Percentiles rank a stretch among this genome's conserved stretches.
phyloP scores from a whole-genome alignment of 2,329 filamentous ascomycete species.

The Calonectria honghensis region DNA sequence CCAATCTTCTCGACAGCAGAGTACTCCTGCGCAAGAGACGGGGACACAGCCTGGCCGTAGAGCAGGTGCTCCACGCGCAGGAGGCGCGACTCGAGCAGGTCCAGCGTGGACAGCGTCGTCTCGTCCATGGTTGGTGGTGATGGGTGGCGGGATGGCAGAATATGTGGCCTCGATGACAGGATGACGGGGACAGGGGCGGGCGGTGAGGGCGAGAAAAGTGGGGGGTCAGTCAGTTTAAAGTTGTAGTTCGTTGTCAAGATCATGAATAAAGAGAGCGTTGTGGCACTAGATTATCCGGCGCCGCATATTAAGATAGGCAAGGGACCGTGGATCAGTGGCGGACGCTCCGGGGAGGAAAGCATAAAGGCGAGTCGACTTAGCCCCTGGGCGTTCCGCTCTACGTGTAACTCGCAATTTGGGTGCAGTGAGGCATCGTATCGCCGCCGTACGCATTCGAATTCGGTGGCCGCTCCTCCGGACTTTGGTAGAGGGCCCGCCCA shows the following conservation, averaged over 20 bases:
- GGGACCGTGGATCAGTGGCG: constrained; percentile 30
- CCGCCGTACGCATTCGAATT: not conserved
- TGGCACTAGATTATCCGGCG: constrained; percentile 27
- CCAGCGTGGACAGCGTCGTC: constrained; percentile 73
- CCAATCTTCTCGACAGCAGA: constrained; percentile 67
- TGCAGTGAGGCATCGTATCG: not conserved
- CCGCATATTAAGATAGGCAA: constrained; percentile 28
- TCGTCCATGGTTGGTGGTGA: constrained; percentile 65
- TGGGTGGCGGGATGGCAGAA: constrained; percentile 34
- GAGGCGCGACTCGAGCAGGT: constrained; percentile 75
- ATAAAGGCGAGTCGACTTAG: not conserved
- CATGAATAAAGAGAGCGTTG: constrained; percentile 37
- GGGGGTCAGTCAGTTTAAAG: constrained; percentile 53
- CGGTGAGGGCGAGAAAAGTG: constrained; percentile 50
- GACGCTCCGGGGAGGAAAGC: not conserved
- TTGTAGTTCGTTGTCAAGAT: constrained; percentile 39
- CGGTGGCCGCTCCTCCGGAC: not conserved
- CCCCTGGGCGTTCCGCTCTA: constrained; percentile 10
- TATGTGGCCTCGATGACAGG: constrained; percentile 43
- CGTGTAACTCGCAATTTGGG: constrained; percentile 17
- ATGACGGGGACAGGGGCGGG: constrained; percentile 38
- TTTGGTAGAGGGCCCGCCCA: not conserved
- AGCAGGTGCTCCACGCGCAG: constrained; percentile 76
- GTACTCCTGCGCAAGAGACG: constrained; percentile 58
- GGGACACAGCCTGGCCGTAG: constrained; percentile 65